A percentile compares a stretch with the other conserved stretches of the same genome.
phyloP scores from a whole-genome alignment of 768 basidiomycete genomes.

The Auricularia heimuer region DNA sequence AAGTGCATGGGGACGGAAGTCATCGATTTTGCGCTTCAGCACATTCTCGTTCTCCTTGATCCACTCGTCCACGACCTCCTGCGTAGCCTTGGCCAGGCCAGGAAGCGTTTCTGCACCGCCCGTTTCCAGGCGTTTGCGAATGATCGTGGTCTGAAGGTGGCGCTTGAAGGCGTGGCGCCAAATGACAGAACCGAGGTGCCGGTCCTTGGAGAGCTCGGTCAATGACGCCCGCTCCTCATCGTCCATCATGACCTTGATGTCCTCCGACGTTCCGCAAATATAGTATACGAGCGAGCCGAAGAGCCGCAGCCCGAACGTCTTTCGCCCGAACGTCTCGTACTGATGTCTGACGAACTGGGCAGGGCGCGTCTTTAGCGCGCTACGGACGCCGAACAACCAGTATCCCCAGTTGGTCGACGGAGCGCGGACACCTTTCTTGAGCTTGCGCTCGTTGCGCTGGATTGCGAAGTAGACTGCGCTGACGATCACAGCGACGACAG shows the following conservation, averaged over 20 bases:
- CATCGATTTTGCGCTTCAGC: not conserved
- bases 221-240: not conserved
- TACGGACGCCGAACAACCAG: not conserved
- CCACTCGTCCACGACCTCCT: not conserved
- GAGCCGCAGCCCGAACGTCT: not conserved
- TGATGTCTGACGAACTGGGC: not conserved
- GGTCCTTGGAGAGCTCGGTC: not conserved
- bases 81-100: not conserved
- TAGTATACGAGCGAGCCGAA: not conserved
- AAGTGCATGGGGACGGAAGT: not conserved
- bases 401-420: not conserved
- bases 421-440: not conserved
- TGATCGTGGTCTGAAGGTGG: not conserved
- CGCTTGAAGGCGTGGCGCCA: not conserved
- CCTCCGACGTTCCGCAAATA: not conserved
- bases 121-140: not conserved
- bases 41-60: not conserved
- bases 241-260: not conserved
- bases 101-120: not conserved
- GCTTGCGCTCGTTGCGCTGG: not conserved
- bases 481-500: not conserved
- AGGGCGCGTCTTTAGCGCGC: not conserved
- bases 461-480: not conserved
- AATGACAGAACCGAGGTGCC: not conserved
- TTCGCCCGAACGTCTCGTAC: not conserved